Conservation (phyloP, 208 protist species). For the Endotrypanum monterogeii region DNA sequence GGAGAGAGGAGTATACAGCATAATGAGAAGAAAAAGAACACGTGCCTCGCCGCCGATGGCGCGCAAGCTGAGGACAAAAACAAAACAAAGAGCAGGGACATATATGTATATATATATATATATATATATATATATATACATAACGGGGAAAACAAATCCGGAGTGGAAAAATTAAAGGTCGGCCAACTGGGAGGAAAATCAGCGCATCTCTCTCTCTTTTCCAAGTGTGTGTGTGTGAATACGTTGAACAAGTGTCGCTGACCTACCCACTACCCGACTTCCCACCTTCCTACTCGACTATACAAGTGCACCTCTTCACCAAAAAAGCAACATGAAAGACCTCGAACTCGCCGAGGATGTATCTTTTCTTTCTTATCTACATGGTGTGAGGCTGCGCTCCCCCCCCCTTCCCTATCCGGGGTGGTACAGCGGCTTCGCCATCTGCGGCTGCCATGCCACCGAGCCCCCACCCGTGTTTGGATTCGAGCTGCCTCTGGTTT, state of each 20-base stretch:
- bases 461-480: slow-evolving; percentile 10
- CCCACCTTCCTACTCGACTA: too few relatives aligned
- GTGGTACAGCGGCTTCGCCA: slow-evolving; percentile 34
- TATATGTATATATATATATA: not conserved
- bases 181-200: too few relatives aligned
- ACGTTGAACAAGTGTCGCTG: too few relatives aligned
- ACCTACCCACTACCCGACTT: too few relatives aligned
- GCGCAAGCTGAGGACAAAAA: not conserved
- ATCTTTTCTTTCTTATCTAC: not conserved
- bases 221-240: too few relatives aligned
- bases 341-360: not conserved
- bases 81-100: not conserved
- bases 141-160: not conserved
- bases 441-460: slow-evolving; percentile 56
- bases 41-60: not conserved
- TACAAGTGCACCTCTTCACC: not conserved
- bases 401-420: slow-evolving; percentile 11
- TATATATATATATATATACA: not conserved
- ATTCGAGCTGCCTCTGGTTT: not conserved
- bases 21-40: not conserved
- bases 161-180: not conserved
- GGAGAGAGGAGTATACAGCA: too few relatives aligned
- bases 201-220: not conserved
- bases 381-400: not conserved
- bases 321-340: not conserved